A percentile compares a stretch with the other conserved stretches of the same genome.
Conservation (phyloP, 2,329 filamentous ascomycete species). For the Pseudogymnoascus pannorum region DNA sequence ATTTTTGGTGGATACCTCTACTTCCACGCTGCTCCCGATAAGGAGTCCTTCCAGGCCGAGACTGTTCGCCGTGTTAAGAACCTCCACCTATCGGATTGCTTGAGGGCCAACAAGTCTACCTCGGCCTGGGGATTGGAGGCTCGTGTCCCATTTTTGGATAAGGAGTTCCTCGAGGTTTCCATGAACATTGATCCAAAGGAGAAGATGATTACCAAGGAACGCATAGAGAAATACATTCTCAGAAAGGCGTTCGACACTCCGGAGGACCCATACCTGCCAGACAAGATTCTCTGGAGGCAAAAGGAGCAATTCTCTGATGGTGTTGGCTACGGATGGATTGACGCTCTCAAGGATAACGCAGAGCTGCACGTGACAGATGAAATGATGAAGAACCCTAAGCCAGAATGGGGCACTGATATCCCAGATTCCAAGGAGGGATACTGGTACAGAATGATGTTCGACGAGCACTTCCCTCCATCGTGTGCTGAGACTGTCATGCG, state of each 20-base stretch:
- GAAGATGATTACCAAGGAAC: slow-evolving; percentile 83
- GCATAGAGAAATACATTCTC: slow-evolving; percentile 95
- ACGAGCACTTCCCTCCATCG: slow-evolving; percentile 91
- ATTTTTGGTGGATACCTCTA: slow-evolving; percentile 98
- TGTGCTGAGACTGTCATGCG: slow-evolving; percentile 91
- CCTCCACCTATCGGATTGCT: slow-evolving; percentile 90
- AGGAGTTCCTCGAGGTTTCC: slow-evolving; percentile 83
- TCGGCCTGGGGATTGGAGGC: slow-evolving; percentile 97
- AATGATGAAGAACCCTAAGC: slow-evolving; percentile 97
- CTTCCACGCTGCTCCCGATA: slow-evolving; percentile 91
- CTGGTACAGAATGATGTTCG: slow-evolving; percentile 98
- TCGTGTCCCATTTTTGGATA: slow-evolving; percentile 95
- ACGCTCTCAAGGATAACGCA: slow-evolving; percentile 90
- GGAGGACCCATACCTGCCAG: slow-evolving; percentile 90
- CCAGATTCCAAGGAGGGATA: slow-evolving; percentile 96
- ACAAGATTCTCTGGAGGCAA: slow-evolving; percentile 94
- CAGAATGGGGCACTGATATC: slow-evolving; percentile 87
- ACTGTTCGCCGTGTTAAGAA: slow-evolving; percentile 93
- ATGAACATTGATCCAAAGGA: slow-evolving; percentile 94
- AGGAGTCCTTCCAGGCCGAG: slow-evolving; percentile 90
- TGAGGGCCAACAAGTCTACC: slow-evolving; percentile 98
- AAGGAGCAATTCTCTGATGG: slow-evolving; percentile 99
- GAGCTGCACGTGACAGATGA: slow-evolving; percentile 87
- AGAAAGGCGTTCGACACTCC: slow-evolving; percentile 95
- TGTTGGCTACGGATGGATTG: slow-evolving; percentile 98